Evolutionary conservation across 805 yeast genomes (phyloP), one percentile per base, ranked within the genome.

Genomic region (Myxozyma vanderwaltii): DNA sequence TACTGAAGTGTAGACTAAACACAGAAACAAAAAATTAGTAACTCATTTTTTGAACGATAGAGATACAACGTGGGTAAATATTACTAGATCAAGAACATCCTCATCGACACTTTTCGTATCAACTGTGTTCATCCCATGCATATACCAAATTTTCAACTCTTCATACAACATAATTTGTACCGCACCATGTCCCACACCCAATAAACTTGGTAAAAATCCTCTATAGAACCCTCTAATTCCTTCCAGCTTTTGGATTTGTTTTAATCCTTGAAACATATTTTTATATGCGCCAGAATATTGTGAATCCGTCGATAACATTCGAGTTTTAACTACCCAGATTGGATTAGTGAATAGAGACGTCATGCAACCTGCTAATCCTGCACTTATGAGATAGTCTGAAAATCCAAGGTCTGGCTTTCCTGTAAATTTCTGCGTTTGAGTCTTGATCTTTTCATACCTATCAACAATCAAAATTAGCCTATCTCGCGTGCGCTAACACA

Each of bases 301-400:
- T 46, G 58, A 62, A 15, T 45, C 58, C 15, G 68, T 61, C 5
- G 67, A 56, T 13, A 91, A 78, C 65, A 92, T 86, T 62, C 98
- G 79, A 0, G 99, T 94, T 72, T 94, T 94, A 19, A 94, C 72
- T 1, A 94, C 96, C 99, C 99, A 92, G 10, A 92, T 81, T 0
- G 99, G 99, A 70, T 91, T 94, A 0, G 99, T 91, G 15, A 88
- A 43, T 0, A 89, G 56, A 0, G 95, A 81, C 0, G 97, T 89
- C 4, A 84, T 68, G 41, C 84, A 69, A 0, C 99, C 99, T 0
- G 97, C 91, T 1, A 79, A 63, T 49, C 84, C 79, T 1, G 91
- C 88, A 49, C 86, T 74, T 2, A 74, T 54, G 29, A 86, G 67
- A 71, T 83, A 83, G 61, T 79, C 77, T 55, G 74, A 71, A 6